Base-by-base conservation (phyloP, 2,329 filamentous ascomycete genomes). In the Phyllosticta citribraziliensis region DNA sequence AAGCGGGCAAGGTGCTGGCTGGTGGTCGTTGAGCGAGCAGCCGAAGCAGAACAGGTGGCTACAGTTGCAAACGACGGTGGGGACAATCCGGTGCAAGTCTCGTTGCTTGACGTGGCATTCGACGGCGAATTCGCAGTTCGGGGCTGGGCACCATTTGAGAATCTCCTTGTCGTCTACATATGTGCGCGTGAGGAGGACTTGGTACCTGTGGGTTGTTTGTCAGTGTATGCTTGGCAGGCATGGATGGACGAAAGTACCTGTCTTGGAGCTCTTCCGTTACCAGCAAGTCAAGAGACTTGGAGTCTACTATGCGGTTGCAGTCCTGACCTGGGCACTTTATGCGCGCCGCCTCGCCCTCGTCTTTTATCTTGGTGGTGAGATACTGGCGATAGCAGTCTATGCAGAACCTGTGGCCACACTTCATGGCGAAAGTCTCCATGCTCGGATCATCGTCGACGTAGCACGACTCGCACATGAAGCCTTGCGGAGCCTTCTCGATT, bases 81-180 rank as follows among this genome's bases (percentile, higher is more conserved):
- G 94, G 0, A 99, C 94, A 25, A 96, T 83, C 67, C 83, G 87
- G 66, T 85, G 83, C 20, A 99, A 80, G 62, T 97, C 91, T 70
- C 91, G 91, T 76, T 88, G 88, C 77, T 96, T 96, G 63, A 97
- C 83, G 0, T 79, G 79, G 68, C 94, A 99, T 70, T 97, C 89
- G 55, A 99, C 79, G 12, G 93, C 94, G 70, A 94, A 97, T 68
- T 89, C 84, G 75, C 94, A 99, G 73, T 99, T 93, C n/a, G 94
- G 94, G 1, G 93, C 93, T 0, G 94, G 94, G 73, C 94, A 99
- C 94, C 94, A 99, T 73, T 96, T 96, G 63, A 97, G 84, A 61
- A 88, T 88, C 62, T 96, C 92, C 75, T 91, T 96, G 74, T 99
- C 93, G 74, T 99, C 94, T 63, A 99, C 94, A 70, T 96, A 99